Evolutionary conservation across 805 yeast genomes (phyloP).

Genomic region (Saccharomycopsis fodiens): DNA sequence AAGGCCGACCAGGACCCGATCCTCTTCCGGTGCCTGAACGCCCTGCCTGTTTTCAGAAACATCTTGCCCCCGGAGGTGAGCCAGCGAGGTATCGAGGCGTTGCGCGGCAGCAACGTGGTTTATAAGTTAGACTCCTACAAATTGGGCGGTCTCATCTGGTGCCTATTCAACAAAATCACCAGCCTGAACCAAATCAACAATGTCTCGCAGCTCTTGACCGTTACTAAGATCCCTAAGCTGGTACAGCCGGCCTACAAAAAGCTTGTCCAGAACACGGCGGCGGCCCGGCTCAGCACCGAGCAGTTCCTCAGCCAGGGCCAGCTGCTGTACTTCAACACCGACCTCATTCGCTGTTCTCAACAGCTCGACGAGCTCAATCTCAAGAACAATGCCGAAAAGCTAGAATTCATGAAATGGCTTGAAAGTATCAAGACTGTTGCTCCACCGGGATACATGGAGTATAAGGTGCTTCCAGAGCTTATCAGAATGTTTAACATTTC

Average conservation of each 20-base stretch:
- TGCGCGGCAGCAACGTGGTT: conserved; percentile 27
- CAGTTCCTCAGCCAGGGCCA: conserved; percentile 30
- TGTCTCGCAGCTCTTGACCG: conserved; percentile 3
- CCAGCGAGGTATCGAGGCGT: conserved; percentile 36
- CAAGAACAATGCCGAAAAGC: conserved; percentile 45
- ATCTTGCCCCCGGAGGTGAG: conserved; percentile 48
- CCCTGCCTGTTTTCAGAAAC: conserved; percentile 28
- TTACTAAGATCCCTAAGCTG: conserved; percentile 30
- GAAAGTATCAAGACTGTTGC: conserved; percentile 29
- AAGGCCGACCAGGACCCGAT: conserved; percentile 22
- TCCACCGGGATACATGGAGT: conserved; percentile 49
- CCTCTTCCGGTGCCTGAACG: conserved; percentile 30
- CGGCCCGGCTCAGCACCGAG: conserved; percentile 27
- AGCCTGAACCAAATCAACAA: conserved; percentile 12
- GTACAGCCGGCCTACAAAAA: conserved; percentile 33
- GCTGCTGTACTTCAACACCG: conserved; percentile 30
- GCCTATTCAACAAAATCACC: conserved; percentile 31
- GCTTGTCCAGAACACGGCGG: conserved; percentile 31
- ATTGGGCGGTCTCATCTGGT: conserved; percentile 48
- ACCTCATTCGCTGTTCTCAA: conserved; percentile 45
- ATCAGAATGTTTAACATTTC: conserved; percentile 33
- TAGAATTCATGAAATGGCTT: conserved; percentile 34
- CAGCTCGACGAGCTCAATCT: conserved; percentile 50
- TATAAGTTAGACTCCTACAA: conserved; percentile 56
- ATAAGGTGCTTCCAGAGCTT: conserved; percentile 66